Evolutionary conservation across 768 basidiomycete species (phyloP).

Genomic region (Lentinula sp.): DNA sequence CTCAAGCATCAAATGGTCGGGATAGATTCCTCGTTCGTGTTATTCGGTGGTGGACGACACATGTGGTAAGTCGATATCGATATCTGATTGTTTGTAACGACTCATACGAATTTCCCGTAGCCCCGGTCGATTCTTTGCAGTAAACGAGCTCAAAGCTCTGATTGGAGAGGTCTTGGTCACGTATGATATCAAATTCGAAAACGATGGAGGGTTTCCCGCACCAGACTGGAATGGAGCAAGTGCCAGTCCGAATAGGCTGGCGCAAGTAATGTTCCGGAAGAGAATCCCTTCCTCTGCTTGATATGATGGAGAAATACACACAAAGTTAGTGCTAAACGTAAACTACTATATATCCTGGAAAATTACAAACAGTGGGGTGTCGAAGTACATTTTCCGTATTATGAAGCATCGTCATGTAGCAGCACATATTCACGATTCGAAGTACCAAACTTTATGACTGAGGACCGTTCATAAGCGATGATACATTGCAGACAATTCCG

Average conservation of each 20-base stretch:
- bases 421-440: conserved; percentile 82
- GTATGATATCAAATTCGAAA: conserved; percentile 13
- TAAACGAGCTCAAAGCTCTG: background rate
- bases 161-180: conserved; percentile 10
- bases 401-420: conserved; percentile 69
- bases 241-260: background rate
- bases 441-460: conserved; percentile 83
- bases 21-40: conserved; percentile 5
- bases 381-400: background rate
- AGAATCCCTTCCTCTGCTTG: background rate
- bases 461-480: conserved; percentile 8
- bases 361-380: background rate
- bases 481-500: background rate
- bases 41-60: conserved; percentile 14
- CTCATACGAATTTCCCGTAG: background rate
- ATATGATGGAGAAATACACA: too few species aligned
- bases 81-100: background rate
- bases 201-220: background rate
- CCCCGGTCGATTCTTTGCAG: conserved; percentile 11
- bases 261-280: conserved; percentile 5
- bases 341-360: too few species aligned
- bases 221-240: background rate
- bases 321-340: too few species aligned
- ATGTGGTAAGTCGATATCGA: conserved; percentile 10
- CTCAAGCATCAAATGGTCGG: conserved; percentile 12